phyloP scores from a whole-genome alignment of 371 early-diverging fungal genomes.

The Batrachochytrium dendrobatidis region DNA sequence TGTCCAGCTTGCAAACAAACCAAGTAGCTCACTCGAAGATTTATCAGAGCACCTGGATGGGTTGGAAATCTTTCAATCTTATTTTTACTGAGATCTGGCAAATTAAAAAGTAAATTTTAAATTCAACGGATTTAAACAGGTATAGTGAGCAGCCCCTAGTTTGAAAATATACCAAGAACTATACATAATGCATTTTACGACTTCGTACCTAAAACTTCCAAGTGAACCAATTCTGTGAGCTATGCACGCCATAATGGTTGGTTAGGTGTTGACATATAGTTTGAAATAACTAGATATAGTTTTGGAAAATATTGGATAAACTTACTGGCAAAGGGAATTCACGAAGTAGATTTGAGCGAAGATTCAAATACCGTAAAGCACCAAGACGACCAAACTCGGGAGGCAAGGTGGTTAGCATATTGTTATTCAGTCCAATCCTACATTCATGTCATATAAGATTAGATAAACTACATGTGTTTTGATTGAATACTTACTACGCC shows the following conservation, averaged over 20 bases:
- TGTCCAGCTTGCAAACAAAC: background rate
- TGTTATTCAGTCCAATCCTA: conserved; percentile 33
- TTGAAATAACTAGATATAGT: background rate
- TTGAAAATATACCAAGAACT: background rate
- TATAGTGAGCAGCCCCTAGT: background rate
- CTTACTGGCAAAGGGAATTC: conserved; percentile 29
- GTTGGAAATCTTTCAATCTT: conserved; percentile 29
- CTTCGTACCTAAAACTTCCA: conserved; percentile 26
- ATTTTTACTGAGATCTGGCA: conserved; percentile 30
- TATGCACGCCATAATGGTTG: too few species aligned
- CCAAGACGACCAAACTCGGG: conserved; percentile 12
- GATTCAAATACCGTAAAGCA: conserved; percentile 30
- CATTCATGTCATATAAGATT: too few species aligned
- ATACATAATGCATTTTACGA: background rate
- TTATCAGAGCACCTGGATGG: conserved; percentile 23
- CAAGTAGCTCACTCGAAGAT: conserved; percentile 27
- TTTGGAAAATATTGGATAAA: background rate
- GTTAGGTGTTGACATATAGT: background rate
- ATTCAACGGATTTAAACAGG: background rate
- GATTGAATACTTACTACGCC: background rate
- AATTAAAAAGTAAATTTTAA: background rate
- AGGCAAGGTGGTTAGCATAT: conserved; percentile 25
- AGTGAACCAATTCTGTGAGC: conserved; percentile 16
- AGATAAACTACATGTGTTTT: background rate
- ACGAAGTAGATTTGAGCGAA: conserved; percentile 25